Conservation (phyloP, 768 basidiomycete genomes). For the Leccinum boreale region DNA sequence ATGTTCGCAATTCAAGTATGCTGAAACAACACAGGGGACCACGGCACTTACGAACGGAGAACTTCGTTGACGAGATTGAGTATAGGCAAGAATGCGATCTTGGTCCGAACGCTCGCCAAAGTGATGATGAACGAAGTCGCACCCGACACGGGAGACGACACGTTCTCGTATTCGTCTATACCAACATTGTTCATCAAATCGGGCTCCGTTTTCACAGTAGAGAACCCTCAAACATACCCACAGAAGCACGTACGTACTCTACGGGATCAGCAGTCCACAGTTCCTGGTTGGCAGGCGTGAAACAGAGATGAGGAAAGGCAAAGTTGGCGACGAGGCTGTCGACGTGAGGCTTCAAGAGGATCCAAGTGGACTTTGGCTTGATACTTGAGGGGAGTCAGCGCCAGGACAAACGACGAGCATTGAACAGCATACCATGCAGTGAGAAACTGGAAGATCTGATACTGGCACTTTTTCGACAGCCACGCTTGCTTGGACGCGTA, state of each 20-base stretch:
- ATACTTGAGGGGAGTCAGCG: slow-evolving; percentile 50
- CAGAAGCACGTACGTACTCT: slow-evolving; percentile 73
- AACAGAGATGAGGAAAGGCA: slow-evolving; percentile 84
- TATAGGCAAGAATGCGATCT: slow-evolving; percentile 77
- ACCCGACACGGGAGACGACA: slow-evolving; percentile 71
- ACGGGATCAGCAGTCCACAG: slow-evolving; percentile 81
- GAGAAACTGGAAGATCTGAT: slow-evolving; percentile 81
- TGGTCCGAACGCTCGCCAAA: slow-evolving; percentile 75
- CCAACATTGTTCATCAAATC: not conserved
- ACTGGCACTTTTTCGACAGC: slow-evolving; percentile 81
- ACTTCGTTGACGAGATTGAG: slow-evolving; percentile 74
- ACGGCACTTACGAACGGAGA: slow-evolving; percentile 54
- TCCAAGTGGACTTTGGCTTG: slow-evolving; percentile 92
- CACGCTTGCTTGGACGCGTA: slow-evolving; percentile 72
- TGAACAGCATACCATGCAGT: slow-evolving; percentile 68
- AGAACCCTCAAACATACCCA: slow-evolving; percentile 47
- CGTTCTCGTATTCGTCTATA: slow-evolving; percentile 78
- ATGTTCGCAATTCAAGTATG: not conserved
- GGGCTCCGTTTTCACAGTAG: not conserved
- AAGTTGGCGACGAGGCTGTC: slow-evolving; percentile 75
- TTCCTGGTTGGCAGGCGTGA: slow-evolving; percentile 61
- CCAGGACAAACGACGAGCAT: not conserved
- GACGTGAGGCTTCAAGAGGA: slow-evolving; percentile 80
- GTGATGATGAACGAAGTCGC: slow-evolving; percentile 78
- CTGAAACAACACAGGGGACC: not conserved